phyloP scores from a whole-genome alignment of 306 rosid species.

The Mucuna pruriens region DNA sequence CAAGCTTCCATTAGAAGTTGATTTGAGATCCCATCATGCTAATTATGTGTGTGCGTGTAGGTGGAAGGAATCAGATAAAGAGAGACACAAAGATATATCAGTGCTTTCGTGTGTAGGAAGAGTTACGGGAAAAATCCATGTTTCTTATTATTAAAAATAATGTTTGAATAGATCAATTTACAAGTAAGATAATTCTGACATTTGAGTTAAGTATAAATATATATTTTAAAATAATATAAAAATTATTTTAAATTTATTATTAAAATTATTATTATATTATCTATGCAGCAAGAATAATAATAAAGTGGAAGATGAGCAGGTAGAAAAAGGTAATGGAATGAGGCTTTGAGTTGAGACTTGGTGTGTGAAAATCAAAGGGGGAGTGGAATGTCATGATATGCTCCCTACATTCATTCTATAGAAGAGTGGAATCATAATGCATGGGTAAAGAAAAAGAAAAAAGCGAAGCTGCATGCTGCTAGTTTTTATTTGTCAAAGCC shows the following conservation, averaged over 20 bases:
- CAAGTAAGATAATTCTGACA: no score
- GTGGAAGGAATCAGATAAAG: conserved; percentile 33
- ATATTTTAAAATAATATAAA: no score
- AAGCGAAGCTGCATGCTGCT: conserved; percentile 17
- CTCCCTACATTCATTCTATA: conserved; percentile 6
- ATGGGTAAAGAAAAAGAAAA: neutral
- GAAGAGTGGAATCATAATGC: conserved; percentile 36
- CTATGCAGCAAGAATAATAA: no score
- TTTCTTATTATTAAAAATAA: no score
- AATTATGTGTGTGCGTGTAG: conserved; percentile 31
- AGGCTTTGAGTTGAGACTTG: conserved; percentile 17
- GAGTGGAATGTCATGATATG: conserved; percentile 7
- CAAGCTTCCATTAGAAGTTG: conserved; percentile 50
- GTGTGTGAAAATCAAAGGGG: conserved; percentile 35
- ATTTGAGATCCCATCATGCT: conserved; percentile 33
- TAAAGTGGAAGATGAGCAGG: conserved; percentile 1
- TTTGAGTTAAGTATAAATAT: no score
- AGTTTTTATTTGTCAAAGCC: conserved; percentile 16
- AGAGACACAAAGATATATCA: conserved; percentile 14
- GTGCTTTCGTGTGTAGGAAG: conserved; percentile 12
- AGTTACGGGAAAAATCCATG: no score
- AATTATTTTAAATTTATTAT: no score
- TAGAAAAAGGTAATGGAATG: conserved; percentile 18
- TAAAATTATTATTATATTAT: no score
- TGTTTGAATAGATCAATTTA: no score